Percentiles rank a stretch among this genome's conserved stretches.
phyloP scores from a whole-genome alignment of 2,329 filamentous ascomycete species.

The Colletotrichum sidae region DNA sequence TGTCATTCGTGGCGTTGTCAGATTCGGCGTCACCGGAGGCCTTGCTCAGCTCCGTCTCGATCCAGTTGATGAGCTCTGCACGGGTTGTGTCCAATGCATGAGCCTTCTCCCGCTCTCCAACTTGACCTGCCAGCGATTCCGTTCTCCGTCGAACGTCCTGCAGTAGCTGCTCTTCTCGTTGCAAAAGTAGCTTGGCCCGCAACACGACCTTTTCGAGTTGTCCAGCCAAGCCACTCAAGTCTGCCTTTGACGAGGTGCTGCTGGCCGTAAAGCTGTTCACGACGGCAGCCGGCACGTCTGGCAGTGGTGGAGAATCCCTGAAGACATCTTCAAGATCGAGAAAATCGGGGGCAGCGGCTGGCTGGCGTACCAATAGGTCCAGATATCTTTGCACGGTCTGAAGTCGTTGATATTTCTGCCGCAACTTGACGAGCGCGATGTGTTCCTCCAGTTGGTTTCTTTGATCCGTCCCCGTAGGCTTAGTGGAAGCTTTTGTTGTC shows the following conservation, averaged over 20 bases:
- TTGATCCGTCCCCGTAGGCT: slow-evolving; percentile 32
- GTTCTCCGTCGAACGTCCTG: slow-evolving; percentile 48
- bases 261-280: slow-evolving; percentile 62
- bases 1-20: slow-evolving; percentile 12
- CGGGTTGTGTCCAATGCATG: slow-evolving; percentile 67
- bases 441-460: slow-evolving; percentile 59
- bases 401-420: slow-evolving; percentile 63
- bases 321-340: slow-evolving; percentile 63
- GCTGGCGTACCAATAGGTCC: slow-evolving; percentile 62
- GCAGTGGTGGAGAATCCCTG: slow-evolving; percentile 55
- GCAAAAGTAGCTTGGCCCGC: slow-evolving; percentile 66
- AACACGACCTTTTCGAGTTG: slow-evolving; percentile 69
- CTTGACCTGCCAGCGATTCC: slow-evolving; percentile 46
- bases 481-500: slow-evolving; percentile 34
- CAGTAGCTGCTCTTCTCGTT: slow-evolving; percentile 67
- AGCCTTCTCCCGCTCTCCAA: slow-evolving; percentile 54
- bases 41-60: slow-evolving; percentile 70
- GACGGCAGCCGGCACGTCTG: slow-evolving; percentile 63
- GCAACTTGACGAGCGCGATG: slow-evolving; percentile 62
- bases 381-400: slow-evolving; percentile 63
- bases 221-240: slow-evolving; percentile 60
- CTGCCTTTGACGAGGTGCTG: slow-evolving; percentile 49
- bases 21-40: slow-evolving; percentile 52
- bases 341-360: slow-evolving; percentile 62
- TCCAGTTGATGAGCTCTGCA: slow-evolving; percentile 73